Evolutionary conservation across 129 eudicot species (phyloP).

Genomic region (Chrysanthemum makinoi): DNA sequence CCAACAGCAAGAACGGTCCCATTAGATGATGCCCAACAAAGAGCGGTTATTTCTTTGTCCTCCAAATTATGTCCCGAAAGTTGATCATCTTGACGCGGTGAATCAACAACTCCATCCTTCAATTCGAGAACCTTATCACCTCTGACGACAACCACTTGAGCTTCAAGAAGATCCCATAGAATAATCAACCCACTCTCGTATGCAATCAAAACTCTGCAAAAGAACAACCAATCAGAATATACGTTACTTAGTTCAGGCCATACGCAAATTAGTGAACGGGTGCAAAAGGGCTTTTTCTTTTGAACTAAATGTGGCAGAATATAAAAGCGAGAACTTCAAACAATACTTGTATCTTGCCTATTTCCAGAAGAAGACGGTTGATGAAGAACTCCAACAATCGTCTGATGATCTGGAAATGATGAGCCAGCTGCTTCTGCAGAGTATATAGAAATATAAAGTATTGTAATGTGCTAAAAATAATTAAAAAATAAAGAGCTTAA

Average conservation of each 20-base stretch:
- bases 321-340: conserved; percentile 23
- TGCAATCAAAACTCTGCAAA: conserved; percentile 72
- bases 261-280: background rate
- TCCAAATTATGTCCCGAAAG: conserved; percentile 36
- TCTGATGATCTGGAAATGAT: conserved; percentile 48
- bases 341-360: conserved; percentile 64
- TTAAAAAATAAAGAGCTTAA: no score
- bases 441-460: conserved; percentile 12
- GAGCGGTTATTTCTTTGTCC: conserved; percentile 89
- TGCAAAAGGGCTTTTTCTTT: conserved; percentile 1
- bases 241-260: background rate
- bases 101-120: conserved; percentile 47
- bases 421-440: conserved; percentile 71
- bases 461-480: no score
- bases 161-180: conserved; percentile 83
- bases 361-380: conserved; percentile 79
- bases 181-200: conserved; percentile 67
- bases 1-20: conserved; percentile 89
- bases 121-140: conserved; percentile 73
- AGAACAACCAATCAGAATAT: conserved; percentile 11
- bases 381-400: conserved; percentile 90
- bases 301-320: conserved; percentile 16
- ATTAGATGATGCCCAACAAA: conserved; percentile 89
- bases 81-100: conserved; percentile 26
- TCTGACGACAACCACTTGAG: conserved; percentile 50